Evolutionary conservation across 495 filamentous ascomycete genomes (phyloP).

Genomic region (Aspergillus nidulans): DNA sequence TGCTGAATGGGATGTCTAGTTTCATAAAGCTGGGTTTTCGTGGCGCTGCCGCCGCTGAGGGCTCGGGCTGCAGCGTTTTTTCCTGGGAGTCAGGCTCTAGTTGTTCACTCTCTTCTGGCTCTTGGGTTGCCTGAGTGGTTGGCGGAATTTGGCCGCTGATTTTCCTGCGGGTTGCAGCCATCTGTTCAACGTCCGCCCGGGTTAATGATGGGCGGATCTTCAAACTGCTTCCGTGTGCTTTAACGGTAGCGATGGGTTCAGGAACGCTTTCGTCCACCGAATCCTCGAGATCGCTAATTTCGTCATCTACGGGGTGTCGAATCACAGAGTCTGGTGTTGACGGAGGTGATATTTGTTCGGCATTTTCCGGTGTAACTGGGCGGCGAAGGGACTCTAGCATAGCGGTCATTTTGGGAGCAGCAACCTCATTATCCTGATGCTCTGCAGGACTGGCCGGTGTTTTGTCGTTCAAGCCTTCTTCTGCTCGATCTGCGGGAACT

Average conservation of each 20-base stretch:
- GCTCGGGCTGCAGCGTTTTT: constrained; percentile 27
- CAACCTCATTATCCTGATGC: constrained; percentile 16
- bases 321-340: constrained; percentile 94
- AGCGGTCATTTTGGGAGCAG: constrained; percentile 41
- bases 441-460: neutral
- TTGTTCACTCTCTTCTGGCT: constrained; percentile 28
- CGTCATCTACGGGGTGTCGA: constrained; percentile 58
- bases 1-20: constrained; percentile 64
- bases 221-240: constrained; percentile 77
- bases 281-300: constrained; percentile 25
- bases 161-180: constrained; percentile 82
- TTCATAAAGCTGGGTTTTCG: constrained; percentile 51
- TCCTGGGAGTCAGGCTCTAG: neutral
- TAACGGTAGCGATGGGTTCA: constrained; percentile 84
- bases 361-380: constrained; percentile 60
- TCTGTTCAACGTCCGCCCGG: constrained; percentile 75
- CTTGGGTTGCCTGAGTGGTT: constrained; percentile 46
- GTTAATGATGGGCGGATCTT: constrained; percentile 88
- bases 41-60: constrained; percentile 24
- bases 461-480: neutral
- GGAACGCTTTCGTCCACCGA: constrained; percentile 55
- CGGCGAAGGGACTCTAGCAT: constrained; percentile 51
- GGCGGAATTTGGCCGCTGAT: constrained; percentile 71
- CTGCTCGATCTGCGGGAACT: constrained; percentile 5
- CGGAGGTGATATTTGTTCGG: constrained; percentile 53